phyloP scores from a whole-genome alignment of 805 yeast species.

The Candida incommunis region DNA sequence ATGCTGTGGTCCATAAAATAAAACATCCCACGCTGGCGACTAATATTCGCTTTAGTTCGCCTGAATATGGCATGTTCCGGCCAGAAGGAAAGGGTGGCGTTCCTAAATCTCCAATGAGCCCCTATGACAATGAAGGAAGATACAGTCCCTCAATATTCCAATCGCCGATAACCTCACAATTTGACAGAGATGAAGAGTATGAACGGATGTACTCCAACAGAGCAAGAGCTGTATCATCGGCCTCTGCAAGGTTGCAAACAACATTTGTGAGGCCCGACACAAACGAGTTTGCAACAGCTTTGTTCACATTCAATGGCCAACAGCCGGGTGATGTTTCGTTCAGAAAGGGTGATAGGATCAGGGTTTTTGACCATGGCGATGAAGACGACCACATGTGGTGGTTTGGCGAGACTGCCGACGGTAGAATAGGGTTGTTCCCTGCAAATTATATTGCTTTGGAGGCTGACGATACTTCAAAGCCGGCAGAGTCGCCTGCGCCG shows the following conservation, averaged over 20 bases:
- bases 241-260: slow-evolving; percentile 12
- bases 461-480: too few species aligned
- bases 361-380: slow-evolving; percentile 22
- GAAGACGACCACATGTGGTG: slow-evolving; percentile 33
- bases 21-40: slow-evolving; percentile 8
- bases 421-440: slow-evolving; percentile 32
- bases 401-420: slow-evolving; percentile 30
- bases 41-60: slow-evolving; percentile 11
- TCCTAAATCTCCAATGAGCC: slow-evolving; percentile 1
- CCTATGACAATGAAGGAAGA: background rate
- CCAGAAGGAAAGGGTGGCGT: slow-evolving; percentile 14
- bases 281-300: slow-evolving; percentile 19
- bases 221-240: slow-evolving; percentile 14
- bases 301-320: slow-evolving; percentile 22
- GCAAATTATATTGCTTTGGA: slow-evolving; percentile 26
- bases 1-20: slow-evolving; percentile 7
- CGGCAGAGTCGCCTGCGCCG: too few species aligned
- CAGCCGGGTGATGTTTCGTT: slow-evolving; percentile 25
- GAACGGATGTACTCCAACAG: slow-evolving; percentile 6
- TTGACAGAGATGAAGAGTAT: slow-evolving; percentile 2
- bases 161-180: slow-evolving; percentile 6
- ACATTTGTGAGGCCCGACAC: slow-evolving; percentile 8
- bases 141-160: background rate
- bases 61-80: slow-evolving; percentile 15
- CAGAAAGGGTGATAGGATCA: slow-evolving; percentile 23